These are phyloP conservation scores for Daldinia loculata DNA, from an alignment of 495 filamentous ascomycete genomes.

Conservation along the genomic window DNA sequence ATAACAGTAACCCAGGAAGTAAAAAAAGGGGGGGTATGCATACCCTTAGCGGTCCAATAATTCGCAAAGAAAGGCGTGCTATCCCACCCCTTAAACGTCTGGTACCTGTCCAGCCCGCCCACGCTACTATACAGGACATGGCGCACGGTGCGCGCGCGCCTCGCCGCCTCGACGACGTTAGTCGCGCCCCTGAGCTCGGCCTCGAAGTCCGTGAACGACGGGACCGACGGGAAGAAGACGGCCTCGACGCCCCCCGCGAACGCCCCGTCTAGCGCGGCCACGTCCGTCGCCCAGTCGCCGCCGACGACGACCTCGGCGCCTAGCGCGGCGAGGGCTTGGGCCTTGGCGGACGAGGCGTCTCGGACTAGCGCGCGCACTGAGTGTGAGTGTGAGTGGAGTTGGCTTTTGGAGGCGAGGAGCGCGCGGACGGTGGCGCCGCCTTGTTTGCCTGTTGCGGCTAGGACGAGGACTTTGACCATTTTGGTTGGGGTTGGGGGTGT, in stretches of 20 bases:
- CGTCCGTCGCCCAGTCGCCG: constrained; percentile 61
- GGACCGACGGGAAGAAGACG: constrained; percentile 59
- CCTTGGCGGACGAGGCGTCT: constrained; percentile 59
- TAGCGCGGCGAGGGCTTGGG: constrained; percentile 57
- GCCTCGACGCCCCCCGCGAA: constrained; percentile 51
- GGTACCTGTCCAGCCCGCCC: constrained; percentile 54
- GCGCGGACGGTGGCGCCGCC: constrained; percentile 67
- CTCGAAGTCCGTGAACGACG: constrained; percentile 27
- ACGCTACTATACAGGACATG: constrained; percentile 72
- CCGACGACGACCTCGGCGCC: constrained; percentile 56
- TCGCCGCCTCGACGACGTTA: constrained; percentile 64
- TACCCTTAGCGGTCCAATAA: constrained; percentile 25
- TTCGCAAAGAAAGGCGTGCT: constrained; percentile 1
- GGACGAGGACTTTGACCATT: constrained; percentile 61
- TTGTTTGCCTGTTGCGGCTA: constrained; percentile 76
- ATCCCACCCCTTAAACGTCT: constrained; percentile 6
- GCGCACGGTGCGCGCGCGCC: constrained; percentile 53
- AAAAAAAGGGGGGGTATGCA: not conserved
- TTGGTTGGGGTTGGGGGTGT: not conserved
- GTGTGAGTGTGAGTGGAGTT: too few relatives aligned
- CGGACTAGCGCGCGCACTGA: constrained; percentile 77
- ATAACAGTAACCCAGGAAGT: not conserved
- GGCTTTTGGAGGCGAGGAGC: constrained; percentile 53
- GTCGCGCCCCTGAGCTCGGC: constrained; percentile 60
- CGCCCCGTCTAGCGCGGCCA: constrained; percentile 58